Evolutionary conservation across 495 filamentous ascomycete species (phyloP).

Genomic region (Cercophora scortea): DNA sequence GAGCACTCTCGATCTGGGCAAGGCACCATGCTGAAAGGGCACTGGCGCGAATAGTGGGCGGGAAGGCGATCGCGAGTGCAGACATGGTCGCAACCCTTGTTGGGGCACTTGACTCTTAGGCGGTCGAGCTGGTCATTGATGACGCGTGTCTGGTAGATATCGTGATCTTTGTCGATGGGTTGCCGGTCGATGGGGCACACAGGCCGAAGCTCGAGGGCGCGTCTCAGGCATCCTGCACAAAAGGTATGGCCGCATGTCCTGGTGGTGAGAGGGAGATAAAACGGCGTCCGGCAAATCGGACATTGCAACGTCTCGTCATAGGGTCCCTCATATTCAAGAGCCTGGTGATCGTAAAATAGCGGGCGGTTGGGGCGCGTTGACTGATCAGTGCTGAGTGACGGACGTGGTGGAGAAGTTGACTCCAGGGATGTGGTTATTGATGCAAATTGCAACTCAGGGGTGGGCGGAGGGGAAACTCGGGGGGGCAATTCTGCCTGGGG

Average conservation of each 20-base stretch:
- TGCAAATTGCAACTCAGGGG: background rate
- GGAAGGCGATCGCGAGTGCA: slow-evolving; percentile 60
- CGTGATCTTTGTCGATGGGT: slow-evolving; percentile 25
- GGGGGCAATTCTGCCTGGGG: background rate
- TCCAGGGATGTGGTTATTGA: too few relatives aligned
- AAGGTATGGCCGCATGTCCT: slow-evolving; percentile 58
- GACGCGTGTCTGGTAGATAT: slow-evolving; percentile 24
- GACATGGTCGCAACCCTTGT: slow-evolving; percentile 55
- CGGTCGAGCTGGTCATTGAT: slow-evolving; percentile 63
- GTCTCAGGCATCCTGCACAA: slow-evolving; percentile 62
- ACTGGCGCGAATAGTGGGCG: slow-evolving; percentile 69
- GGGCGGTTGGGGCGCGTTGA: too few relatives aligned
- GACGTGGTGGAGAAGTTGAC: too few relatives aligned
- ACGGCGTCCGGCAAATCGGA: slow-evolving; percentile 72
- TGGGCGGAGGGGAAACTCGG: background rate
- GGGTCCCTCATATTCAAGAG: slow-evolving; percentile 58
- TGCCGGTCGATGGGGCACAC: slow-evolving; percentile 46
- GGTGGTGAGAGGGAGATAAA: slow-evolving; percentile 63
- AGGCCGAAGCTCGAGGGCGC: slow-evolving; percentile 43
- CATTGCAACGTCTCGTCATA: slow-evolving; percentile 77
- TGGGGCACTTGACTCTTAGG: slow-evolving; percentile 66
- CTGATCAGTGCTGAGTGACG: background rate
- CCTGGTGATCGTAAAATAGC: slow-evolving; percentile 51
- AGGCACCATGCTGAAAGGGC: slow-evolving; percentile 54
- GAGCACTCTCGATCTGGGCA: slow-evolving; percentile 49